These are phyloP conservation scores for Psidium guajava DNA, from an alignment of 345 rosid genomes.

Conservation along the genomic window DNA sequence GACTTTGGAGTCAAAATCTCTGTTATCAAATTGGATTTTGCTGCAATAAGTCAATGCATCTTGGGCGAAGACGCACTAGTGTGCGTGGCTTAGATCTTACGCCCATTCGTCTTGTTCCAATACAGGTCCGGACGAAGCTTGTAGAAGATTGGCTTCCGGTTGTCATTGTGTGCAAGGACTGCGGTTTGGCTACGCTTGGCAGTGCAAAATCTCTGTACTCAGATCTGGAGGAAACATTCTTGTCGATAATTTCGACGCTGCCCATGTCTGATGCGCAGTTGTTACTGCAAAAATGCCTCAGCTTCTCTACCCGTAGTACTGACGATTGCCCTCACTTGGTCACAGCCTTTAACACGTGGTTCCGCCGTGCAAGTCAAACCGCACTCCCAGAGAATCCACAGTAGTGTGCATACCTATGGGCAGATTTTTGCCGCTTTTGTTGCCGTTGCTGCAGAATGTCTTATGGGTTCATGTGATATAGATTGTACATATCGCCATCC, in stretches of 20 bases:
- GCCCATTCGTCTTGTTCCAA: not conserved
- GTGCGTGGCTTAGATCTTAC: not conserved
- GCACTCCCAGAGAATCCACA: not conserved
- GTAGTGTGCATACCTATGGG: not conserved
- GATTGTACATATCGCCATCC: not conserved
- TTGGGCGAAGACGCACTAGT: not conserved
- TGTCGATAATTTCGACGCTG: constrained; percentile 53
- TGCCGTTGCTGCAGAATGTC: not conserved
- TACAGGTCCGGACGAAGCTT: constrained; percentile 58
- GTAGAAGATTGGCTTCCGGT: constrained; percentile 71
- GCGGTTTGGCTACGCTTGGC: constrained; percentile 25
- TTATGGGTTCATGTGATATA: not conserved
- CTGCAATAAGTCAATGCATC: not conserved
- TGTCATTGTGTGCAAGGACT: constrained; percentile 49
- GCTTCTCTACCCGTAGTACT: constrained; percentile 46
- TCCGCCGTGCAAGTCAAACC: constrained; percentile 42
- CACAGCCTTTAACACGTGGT: constrained; percentile 62
- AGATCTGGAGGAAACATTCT: constrained; percentile 60
- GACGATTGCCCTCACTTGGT: constrained; percentile 62
- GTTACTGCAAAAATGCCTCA: constrained; percentile 49
- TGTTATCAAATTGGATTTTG: not conserved
- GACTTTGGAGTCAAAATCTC: not conserved
- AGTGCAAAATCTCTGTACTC: constrained; percentile 29
- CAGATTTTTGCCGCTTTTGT: not conserved
- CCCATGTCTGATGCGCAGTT: constrained; percentile 47